These are phyloP conservation scores for Chenopodium berlandieri DNA, from an alignment of 148 eudicot species.

Conservation along the genomic window DNA sequence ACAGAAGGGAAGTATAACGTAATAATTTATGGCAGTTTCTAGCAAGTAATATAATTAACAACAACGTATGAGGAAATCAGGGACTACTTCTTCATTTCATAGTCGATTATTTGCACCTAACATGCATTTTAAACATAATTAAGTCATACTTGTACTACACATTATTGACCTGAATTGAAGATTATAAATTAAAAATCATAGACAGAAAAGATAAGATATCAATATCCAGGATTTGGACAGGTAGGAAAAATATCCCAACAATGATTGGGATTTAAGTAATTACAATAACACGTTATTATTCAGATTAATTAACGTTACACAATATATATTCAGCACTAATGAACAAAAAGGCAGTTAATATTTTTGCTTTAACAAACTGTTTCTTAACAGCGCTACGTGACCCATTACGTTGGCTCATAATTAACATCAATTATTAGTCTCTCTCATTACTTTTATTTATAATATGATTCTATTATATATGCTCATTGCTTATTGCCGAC, in stretches of 20 bases:
- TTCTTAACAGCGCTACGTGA: conserved; percentile 6
- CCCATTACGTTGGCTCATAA: conserved; percentile 12
- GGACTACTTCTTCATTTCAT: too few species aligned
- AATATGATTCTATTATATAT: not conserved
- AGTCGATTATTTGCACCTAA: too few species aligned
- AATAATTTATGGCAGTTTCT: too few species aligned
- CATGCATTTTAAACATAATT: too few species aligned
- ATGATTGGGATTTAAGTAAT: conserved; percentile 23
- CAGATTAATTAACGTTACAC: not conserved
- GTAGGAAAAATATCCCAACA: conserved; percentile 3
- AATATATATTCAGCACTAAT: not conserved
- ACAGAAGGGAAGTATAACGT: too few species aligned
- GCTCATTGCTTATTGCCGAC: conserved; percentile 21
- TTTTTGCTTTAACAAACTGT: conserved; percentile 9
- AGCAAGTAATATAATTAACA: too few species aligned
- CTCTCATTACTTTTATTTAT: conserved; percentile 10
- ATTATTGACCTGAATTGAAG: too few species aligned
- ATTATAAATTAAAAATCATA: not conserved
- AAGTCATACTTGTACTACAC: too few species aligned
- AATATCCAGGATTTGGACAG: conserved; percentile 1
- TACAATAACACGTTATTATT: conserved; percentile 5
- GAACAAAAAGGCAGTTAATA: conserved; percentile 15
- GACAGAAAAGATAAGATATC: conserved; percentile 14
- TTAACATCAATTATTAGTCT: conserved; percentile 26
- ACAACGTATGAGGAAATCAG: too few species aligned